A percentile compares a stretch with the other conserved stretches of the same genome.
phyloP scores from a whole-genome alignment of 257 asterid genomes.

The Nemophila menziesii region DNA sequence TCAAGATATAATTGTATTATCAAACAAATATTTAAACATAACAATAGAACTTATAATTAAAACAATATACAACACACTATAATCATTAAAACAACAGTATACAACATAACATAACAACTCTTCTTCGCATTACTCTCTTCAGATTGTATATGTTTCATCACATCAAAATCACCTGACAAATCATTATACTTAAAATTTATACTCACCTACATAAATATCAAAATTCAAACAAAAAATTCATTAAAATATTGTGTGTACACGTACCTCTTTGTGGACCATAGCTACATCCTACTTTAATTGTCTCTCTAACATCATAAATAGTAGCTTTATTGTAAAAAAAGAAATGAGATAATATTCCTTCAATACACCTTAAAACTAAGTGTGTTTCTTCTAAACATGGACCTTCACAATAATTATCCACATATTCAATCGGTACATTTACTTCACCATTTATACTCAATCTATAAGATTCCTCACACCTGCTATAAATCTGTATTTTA shows the following conservation, averaged over 20 bases:
- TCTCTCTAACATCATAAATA: slow-evolving; percentile 29
- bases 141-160: slow-evolving; percentile 37
- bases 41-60: no score
- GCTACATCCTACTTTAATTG: slow-evolving; percentile 56
- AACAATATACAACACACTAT: slow-evolving; percentile 10
- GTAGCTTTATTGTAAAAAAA: slow-evolving; percentile 50
- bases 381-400: slow-evolving; percentile 61
- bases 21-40: no score
- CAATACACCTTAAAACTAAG: slow-evolving; percentile 50
- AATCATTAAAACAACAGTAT: slow-evolving; percentile 17
- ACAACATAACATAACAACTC: slow-evolving; percentile 16
- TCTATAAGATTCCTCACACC: slow-evolving; percentile 53
- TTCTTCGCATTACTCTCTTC: slow-evolving; percentile 18
- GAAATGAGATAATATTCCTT: slow-evolving; percentile 26
- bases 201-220: no score
- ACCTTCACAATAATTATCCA: slow-evolving; percentile 56
- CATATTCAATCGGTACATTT: slow-evolving; percentile 39
- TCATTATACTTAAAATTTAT: background rate
- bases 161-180: slow-evolving; percentile 50
- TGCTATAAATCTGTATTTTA: slow-evolving; percentile 41
- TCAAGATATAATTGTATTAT: no score
- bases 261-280: slow-evolving; percentile 62
- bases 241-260: no score
- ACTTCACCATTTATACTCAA: slow-evolving; percentile 52
- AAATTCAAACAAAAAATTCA: no score